Base-by-base conservation (phyloP, 2,329 filamentous ascomycete genomes). In the Xylaria arbuscula region DNA sequence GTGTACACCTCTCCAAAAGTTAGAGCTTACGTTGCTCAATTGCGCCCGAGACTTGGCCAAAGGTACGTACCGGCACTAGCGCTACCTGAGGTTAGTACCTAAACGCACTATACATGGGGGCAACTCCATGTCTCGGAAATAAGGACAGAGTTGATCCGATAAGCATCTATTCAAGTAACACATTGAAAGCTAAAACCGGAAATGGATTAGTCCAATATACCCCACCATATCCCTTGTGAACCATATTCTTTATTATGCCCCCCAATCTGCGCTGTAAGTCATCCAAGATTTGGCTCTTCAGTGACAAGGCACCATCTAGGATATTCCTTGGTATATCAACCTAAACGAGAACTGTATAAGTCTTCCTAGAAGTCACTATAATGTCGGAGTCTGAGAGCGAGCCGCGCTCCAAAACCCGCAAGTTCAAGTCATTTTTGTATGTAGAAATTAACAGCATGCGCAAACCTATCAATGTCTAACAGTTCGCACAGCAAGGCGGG, bases 21-120 rank as follows among this genome's bases (percentile, higher is more conserved):
- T 73, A 66, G 65, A 74, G 75, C 73, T 77, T 76, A 76, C 75
- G 75, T 77, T 76, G 75, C 75, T 72, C 66, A 69, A 73, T 73
- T 73, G 72, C 72, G 50, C 51, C 62, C 54, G 36, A 24, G 53
- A 45, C 36, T 53, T n/a, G 55, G 48, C 22, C 54, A 10, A 34
- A 50, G 48, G 22, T 7, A 32, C 7, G 17, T 56, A 38, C 28
- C n/a, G 28, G 28, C 28, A 28, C 28, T 28, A 28, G 28, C 28
- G 28, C 28, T 55, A 50, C 47, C 47, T 28, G 28, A 42, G n/a
- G 50, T 55, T 15, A 2, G 24, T 61, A 66, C 50, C 13, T 65
- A 55, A n/a, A n/a, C 13, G 13, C 36, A 10, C 36, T 10, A 19
- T 45, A 34, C 9, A 10, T 15, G 15, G 0, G 28, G 5, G 5